Percentiles rank a stretch among this genome's conserved stretches.
Conservation (phyloP, 345 rosid genomes). For the Heritiera littoralis region DNA sequence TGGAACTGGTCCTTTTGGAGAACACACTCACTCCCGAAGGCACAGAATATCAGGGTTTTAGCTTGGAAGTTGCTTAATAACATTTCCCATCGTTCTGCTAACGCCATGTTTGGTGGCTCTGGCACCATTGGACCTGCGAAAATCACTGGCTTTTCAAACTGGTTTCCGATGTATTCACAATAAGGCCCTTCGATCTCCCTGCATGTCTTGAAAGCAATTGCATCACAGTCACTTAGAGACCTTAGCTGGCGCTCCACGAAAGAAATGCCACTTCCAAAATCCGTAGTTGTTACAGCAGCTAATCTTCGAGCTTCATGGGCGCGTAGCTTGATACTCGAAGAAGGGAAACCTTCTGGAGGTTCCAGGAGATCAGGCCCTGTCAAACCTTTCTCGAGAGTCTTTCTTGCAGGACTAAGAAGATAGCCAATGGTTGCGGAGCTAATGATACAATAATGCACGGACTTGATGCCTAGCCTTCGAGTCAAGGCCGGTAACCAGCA, state of each 20-base stretch:
- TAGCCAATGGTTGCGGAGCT: constrained; percentile 34
- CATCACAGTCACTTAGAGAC: constrained; percentile 26
- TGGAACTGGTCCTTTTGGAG: constrained; percentile 31
- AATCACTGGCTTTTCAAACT: constrained; percentile 39
- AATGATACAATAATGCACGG: constrained; percentile 24
- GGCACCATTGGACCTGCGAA: constrained; percentile 43
- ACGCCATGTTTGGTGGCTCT: constrained; percentile 18
- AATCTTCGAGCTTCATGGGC: constrained; percentile 33
- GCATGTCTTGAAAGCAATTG: constrained; percentile 27
- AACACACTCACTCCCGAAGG: constrained; percentile 44
- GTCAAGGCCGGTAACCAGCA: constrained; percentile 39
- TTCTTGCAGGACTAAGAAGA: constrained; percentile 18
- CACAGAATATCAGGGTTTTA: constrained; percentile 32
- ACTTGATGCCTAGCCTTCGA: constrained; percentile 24
- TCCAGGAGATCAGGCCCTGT: constrained; percentile 13
- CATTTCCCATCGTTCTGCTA: constrained; percentile 30
- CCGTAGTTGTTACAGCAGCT: neutral
- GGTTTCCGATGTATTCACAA: constrained; percentile 30
- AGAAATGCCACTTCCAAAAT: constrained; percentile 20
- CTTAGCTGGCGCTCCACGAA: constrained; percentile 23
- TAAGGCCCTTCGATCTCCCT: constrained; percentile 40
- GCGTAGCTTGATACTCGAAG: constrained; percentile 30
- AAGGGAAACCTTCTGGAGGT: constrained; percentile 34
- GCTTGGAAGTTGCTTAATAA: constrained; percentile 21
- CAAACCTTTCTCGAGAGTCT: neutral